Evolutionary conservation across 129 eudicot species (phyloP).

Genomic region (Flaveria bidentis): DNA sequence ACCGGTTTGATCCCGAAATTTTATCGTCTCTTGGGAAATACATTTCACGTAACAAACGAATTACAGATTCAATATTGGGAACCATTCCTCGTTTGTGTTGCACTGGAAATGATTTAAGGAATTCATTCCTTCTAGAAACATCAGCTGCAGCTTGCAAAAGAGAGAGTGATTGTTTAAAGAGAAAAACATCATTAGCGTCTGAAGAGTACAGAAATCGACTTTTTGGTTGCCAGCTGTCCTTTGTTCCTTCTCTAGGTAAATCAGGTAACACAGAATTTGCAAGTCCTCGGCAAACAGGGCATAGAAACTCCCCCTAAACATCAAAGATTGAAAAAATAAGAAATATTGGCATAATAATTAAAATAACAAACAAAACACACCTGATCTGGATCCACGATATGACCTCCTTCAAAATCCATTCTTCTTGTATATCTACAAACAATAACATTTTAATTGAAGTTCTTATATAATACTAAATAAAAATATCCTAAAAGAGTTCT

Average conservation of each 20-base stretch:
- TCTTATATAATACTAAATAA: not conserved
- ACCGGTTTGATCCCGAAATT: slow-evolving; percentile 61
- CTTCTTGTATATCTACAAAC: slow-evolving; percentile 67
- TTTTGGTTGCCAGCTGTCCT: slow-evolving; percentile 31
- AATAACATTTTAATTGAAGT: not conserved
- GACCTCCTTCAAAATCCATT: slow-evolving; percentile 91
- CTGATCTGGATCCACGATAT: slow-evolving; percentile 97
- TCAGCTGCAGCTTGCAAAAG: slow-evolving; percentile 67
- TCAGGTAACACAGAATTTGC: slow-evolving; percentile 85
- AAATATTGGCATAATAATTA: not conserved
- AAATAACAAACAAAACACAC: slow-evolving; percentile 29
- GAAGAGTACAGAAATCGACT: slow-evolving; percentile 20
- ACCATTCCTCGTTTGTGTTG: slow-evolving; percentile 42
- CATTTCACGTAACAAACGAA: slow-evolving; percentile 57
- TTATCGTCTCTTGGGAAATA: slow-evolving; percentile 67
- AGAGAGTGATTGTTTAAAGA: slow-evolving; percentile 60
- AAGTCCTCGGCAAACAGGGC: slow-evolving; percentile 97
- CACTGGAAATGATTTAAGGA: slow-evolving; percentile 49
- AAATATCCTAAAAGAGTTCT: not conserved
- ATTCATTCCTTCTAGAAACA: slow-evolving; percentile 53
- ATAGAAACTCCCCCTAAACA: slow-evolving; percentile 85
- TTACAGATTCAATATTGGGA: slow-evolving; percentile 57
- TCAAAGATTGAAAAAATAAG: not conserved
- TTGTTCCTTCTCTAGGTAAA: slow-evolving; percentile 42
- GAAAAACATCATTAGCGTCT: slow-evolving; percentile 34